Evolutionary conservation across 805 yeast species (phyloP).

Genomic region (Starmerella potacharoeniae): DNA sequence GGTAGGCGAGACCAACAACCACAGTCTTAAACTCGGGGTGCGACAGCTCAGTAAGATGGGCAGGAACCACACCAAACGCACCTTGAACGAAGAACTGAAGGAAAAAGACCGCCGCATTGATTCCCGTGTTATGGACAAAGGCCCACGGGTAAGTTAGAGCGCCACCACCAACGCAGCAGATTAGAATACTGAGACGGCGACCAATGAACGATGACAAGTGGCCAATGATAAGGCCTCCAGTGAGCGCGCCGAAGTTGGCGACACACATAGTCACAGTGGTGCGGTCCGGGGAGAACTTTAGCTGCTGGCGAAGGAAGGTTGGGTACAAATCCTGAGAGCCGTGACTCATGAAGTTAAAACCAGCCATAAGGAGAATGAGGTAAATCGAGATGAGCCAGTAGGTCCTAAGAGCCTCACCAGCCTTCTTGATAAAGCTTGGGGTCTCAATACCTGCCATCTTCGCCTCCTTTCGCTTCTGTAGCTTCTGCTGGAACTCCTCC

Average conservation of each 20-base stretch:
- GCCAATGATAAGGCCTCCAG: slow-evolving; percentile 52
- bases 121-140: slow-evolving; percentile 36
- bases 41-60: slow-evolving; percentile 53
- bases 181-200: slow-evolving; percentile 45
- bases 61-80: slow-evolving; percentile 63
- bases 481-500: slow-evolving; percentile 36
- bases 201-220: slow-evolving; percentile 49
- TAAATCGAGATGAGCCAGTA: slow-evolving; percentile 55
- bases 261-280: slow-evolving; percentile 51
- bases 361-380: slow-evolving; percentile 51
- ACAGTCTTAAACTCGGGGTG: slow-evolving; percentile 54
- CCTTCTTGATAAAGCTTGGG: slow-evolving; percentile 23
- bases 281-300: slow-evolving; percentile 35
- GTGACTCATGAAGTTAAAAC: slow-evolving; percentile 61
- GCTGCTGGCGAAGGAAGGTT: slow-evolving; percentile 46
- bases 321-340: slow-evolving; percentile 69
- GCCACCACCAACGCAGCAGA: slow-evolving; percentile 38
- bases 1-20: slow-evolving; percentile 52
- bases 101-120: slow-evolving; percentile 52
- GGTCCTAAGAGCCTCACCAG: slow-evolving; percentile 32
- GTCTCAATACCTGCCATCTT: slow-evolving; percentile 16
- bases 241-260: slow-evolving; percentile 55
- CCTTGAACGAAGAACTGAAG: slow-evolving; percentile 59
- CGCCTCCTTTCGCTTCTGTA: slow-evolving; percentile 13
- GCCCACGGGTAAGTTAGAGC: slow-evolving; percentile 56